These are phyloP conservation scores for Termitomyces sp. DNA, from an alignment of 768 basidiomycete genomes.

Conservation along the genomic window DNA sequence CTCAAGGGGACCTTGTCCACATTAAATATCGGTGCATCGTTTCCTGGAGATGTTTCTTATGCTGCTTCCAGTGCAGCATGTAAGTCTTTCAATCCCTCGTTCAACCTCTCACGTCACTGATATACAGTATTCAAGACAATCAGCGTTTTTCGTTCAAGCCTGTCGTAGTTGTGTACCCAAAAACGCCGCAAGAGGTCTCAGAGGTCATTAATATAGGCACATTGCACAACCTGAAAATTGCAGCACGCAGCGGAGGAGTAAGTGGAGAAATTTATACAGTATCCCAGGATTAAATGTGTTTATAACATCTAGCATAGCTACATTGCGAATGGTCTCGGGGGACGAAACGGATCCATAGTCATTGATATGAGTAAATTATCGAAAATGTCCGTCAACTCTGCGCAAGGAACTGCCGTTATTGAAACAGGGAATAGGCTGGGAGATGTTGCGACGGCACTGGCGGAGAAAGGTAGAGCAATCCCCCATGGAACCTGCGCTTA, in stretches of 20 bases:
- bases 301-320: not conserved
- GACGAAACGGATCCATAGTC: slow-evolving; percentile 28
- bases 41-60: slow-evolving; percentile 16
- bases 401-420: slow-evolving; percentile 30
- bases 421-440: slow-evolving; percentile 41
- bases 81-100: slow-evolving; percentile 1
- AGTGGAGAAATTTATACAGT: not conserved
- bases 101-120: not conserved
- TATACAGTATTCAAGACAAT: slow-evolving; percentile 25
- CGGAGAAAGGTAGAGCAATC: slow-evolving; percentile 34
- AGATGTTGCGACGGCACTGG: slow-evolving; percentile 35
- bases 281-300: too few species aligned
- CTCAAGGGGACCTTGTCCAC: slow-evolving; percentile 8
- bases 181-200: slow-evolving; percentile 28
- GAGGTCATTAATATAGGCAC: slow-evolving; percentile 28
- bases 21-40: slow-evolving; percentile 11
- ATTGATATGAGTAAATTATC: slow-evolving; percentile 40
- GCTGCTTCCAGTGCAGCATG: slow-evolving; percentile 14
- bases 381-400: slow-evolving; percentile 28
- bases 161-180: slow-evolving; percentile 30
- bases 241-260: slow-evolving; percentile 42
- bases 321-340: not conserved
- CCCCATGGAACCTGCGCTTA: slow-evolving; percentile 51
- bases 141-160: slow-evolving; percentile 33
- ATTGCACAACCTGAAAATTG: slow-evolving; percentile 26